Evolutionary conservation across 2,329 filamentous ascomycete genomes (phyloP).

Genomic region (Sporothrix dimorphospora): DNA sequence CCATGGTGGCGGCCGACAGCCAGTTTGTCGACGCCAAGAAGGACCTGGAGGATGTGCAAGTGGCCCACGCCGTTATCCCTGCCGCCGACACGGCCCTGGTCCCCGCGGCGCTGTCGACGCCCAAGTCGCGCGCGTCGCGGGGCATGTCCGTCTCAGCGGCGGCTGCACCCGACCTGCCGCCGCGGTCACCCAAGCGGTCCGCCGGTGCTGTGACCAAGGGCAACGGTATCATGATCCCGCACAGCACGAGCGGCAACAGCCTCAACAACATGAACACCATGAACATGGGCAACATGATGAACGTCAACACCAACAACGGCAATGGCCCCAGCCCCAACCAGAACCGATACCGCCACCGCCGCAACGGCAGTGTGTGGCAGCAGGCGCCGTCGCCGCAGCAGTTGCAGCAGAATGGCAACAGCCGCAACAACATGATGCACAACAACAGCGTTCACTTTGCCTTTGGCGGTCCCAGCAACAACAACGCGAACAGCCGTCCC

Average conservation of each 20-base stretch:
- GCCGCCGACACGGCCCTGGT: background rate
- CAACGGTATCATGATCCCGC: conserved; percentile 25
- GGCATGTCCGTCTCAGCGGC: background rate
- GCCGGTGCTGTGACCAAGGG: conserved; percentile 7
- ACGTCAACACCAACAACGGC: background rate
- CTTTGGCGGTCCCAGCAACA: conserved; percentile 20
- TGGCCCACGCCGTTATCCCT: background rate
- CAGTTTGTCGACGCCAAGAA: background rate
- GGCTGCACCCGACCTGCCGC: conserved; percentile 4
- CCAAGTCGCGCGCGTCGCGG: conserved; percentile 4
- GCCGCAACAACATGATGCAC: background rate
- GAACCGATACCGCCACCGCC: background rate
- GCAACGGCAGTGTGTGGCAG: conserved; percentile 13
- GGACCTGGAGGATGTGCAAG: background rate
- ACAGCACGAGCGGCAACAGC: conserved; percentile 18
- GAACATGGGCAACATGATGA: background rate
- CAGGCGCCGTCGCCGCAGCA: conserved; percentile 3
- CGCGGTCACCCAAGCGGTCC: conserved; percentile 27
- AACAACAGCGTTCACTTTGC: conserved; percentile 26
- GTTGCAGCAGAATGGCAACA: conserved; percentile 10
- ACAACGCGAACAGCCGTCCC: background rate
- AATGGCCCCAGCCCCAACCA: background rate
- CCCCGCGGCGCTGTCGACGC: conserved; percentile 25
- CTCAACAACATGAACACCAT: background rate
- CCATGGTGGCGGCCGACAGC: background rate